Evolutionary conservation across 192 early-diverging fungal genomes (phyloP).

Genomic region (Backusella mclennaniae): DNA sequence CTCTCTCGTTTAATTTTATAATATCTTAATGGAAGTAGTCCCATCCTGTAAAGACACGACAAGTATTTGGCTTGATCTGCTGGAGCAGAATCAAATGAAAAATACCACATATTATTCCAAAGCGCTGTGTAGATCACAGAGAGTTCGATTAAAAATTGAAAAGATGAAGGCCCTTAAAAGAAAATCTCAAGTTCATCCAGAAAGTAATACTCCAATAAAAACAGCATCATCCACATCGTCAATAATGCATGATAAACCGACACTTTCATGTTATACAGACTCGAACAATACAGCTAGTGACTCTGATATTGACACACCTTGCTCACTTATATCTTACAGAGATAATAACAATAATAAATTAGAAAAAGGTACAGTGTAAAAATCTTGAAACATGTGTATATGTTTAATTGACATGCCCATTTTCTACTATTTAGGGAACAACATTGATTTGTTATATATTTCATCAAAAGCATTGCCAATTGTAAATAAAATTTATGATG

Average conservation of each 20-base stretch:
- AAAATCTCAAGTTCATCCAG: not conserved
- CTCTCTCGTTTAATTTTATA: not conserved
- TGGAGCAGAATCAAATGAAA: slow-evolving; percentile 3
- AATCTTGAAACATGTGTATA: not conserved
- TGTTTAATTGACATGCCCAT: not conserved
- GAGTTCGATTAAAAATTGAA: not conserved
- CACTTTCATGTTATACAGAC: not conserved
- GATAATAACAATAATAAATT: not conserved
- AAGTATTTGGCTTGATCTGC: not conserved
- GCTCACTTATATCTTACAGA: not conserved
- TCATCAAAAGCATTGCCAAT: not conserved
- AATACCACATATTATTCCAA: not conserved
- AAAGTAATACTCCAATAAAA: not conserved
- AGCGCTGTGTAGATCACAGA: not conserved
- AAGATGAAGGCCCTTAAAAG: not conserved
- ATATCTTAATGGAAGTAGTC: not conserved
- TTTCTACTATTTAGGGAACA: not conserved
- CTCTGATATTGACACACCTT: not conserved
- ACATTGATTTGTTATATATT: not conserved
- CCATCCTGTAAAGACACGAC: not conserved
- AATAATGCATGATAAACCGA: not conserved
- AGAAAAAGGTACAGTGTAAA: not conserved
- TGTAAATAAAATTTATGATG: not conserved
- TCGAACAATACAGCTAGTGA: not conserved
- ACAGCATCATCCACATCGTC: not conserved